Conservation (phyloP, 257 asterid genomes). For the Fraxinus cuspidata region DNA sequence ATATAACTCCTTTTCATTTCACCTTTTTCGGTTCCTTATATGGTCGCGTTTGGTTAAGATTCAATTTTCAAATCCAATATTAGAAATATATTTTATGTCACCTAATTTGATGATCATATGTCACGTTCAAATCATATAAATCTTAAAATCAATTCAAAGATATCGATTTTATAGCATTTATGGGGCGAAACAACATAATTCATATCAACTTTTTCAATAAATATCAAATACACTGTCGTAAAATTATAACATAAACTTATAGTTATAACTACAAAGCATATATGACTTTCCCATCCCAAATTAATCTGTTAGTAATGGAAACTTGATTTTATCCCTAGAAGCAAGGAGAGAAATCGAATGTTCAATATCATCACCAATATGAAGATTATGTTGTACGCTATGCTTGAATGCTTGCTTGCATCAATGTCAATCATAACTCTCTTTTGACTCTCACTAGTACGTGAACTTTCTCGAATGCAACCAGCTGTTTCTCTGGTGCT, state of each 20-base stretch:
- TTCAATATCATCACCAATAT: constrained; percentile 60
- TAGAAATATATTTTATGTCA: no score
- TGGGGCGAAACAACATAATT: background rate
- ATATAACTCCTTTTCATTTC: no score
- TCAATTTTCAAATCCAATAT: no score
- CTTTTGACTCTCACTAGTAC: constrained; percentile 40
- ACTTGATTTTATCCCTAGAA: constrained; percentile 34
- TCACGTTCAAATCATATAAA: no score
- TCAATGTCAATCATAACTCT: constrained; percentile 41
- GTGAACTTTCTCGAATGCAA: constrained; percentile 71
- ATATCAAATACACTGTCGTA: constrained; percentile 23
- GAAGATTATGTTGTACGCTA: constrained; percentile 58
- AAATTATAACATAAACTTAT: constrained; percentile 27
- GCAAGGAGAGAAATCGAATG: constrained; percentile 56
- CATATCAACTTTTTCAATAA: constrained; percentile 2
- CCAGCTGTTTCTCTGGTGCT: constrained; percentile 41
- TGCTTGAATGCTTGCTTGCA: constrained; percentile 63
- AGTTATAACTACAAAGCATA: background rate
- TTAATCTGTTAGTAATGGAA: constrained; percentile 19
- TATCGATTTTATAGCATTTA: no score
- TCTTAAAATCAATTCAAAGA: no score
- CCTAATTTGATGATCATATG: no score
- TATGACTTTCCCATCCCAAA: background rate
- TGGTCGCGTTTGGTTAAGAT: no score
- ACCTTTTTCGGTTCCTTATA: no score